Percentiles rank a stretch among this genome's conserved stretches.
Evolutionary conservation across 371 early-diverging fungal species (phyloP).

Genomic region (Syncephalastrum contaminatum): DNA sequence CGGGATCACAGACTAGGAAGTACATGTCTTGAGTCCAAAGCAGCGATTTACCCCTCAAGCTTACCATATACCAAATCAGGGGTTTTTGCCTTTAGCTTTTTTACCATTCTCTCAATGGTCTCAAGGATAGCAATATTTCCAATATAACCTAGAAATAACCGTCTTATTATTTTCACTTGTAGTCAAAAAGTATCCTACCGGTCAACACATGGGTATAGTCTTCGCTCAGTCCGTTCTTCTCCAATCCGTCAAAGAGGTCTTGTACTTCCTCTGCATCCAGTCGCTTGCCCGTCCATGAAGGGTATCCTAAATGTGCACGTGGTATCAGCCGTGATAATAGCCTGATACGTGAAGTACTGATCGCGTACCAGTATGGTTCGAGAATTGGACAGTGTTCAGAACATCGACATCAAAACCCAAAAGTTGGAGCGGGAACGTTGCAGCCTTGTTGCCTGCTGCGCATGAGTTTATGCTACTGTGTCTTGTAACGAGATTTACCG

Average conservation of each 20-base stretch:
- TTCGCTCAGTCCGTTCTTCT: slow-evolving; percentile 67
- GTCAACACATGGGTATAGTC: slow-evolving; percentile 80
- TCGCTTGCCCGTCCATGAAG: slow-evolving; percentile 69
- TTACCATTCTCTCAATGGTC: slow-evolving; percentile 57
- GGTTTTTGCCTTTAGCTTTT: slow-evolving; percentile 44
- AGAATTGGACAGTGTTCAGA: slow-evolving; percentile 90
- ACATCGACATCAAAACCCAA: slow-evolving; percentile 91
- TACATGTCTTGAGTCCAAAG: background rate
- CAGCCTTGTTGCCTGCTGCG: slow-evolving; percentile 76
- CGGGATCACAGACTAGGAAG: slow-evolving; percentile 82
- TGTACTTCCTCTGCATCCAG: slow-evolving; percentile 64
- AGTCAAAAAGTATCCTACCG: slow-evolving; percentile 35
- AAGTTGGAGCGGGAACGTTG: slow-evolving; percentile 88
- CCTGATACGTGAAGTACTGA: background rate
- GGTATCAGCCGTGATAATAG: background rate
- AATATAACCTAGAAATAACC: slow-evolving; percentile 65
- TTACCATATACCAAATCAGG: slow-evolving; percentile 51
- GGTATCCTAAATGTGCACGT: slow-evolving; percentile 60
- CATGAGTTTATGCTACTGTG: background rate
- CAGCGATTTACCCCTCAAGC: background rate
- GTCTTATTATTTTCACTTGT: background rate
- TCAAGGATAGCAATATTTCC: slow-evolving; percentile 72
- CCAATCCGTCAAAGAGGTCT: slow-evolving; percentile 70
- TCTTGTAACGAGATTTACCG: slow-evolving; percentile 35
- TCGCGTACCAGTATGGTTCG: slow-evolving; percentile 80